Conservation (phyloP, 306 rosid species). For the apple (Malus domestica) region DNA sequence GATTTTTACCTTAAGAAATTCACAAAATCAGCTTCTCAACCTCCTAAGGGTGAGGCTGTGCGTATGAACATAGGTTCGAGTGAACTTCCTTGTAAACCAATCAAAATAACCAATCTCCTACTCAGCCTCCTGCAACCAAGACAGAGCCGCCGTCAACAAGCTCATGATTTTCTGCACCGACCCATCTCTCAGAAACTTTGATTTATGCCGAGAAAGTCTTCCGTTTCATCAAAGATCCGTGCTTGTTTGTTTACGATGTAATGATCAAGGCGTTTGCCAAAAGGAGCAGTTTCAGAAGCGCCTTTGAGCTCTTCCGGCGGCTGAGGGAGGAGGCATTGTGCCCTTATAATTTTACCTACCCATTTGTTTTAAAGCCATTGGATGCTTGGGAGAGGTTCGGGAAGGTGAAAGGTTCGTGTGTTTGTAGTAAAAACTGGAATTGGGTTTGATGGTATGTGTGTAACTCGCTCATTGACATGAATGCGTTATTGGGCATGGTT, state of each 20-base stretch:
- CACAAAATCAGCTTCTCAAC: too few species aligned
- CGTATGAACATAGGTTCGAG: too few species aligned
- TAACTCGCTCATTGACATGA: constrained; percentile 22
- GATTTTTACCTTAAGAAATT: too few species aligned
- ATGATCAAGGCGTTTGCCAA: constrained; percentile 44
- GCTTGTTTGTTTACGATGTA: constrained; percentile 45
- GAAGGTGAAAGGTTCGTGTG: constrained; percentile 56
- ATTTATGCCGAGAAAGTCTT: constrained; percentile 40
- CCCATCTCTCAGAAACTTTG: constrained; percentile 36
- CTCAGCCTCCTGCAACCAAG: constrained; percentile 29
- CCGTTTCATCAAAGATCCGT: constrained; percentile 28
- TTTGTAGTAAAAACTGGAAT: constrained; percentile 46
- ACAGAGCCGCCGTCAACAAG: constrained; percentile 43
- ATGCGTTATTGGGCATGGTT: constrained; percentile 40
- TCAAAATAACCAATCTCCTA: too few species aligned
- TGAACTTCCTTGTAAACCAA: too few species aligned
- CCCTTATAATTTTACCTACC: constrained; percentile 70
- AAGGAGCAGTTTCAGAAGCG: constrained; percentile 28
- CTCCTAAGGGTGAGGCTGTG: too few species aligned
- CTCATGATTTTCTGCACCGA: constrained; percentile 38
- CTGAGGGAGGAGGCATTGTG: constrained; percentile 34
- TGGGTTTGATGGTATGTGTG: neutral
- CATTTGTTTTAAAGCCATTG: constrained; percentile 64
- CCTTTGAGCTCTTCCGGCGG: constrained; percentile 34
- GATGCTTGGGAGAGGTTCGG: constrained; percentile 30